Conservation (phyloP, 495 filamentous ascomycete species). For the Tuber melanosporum region DNA sequence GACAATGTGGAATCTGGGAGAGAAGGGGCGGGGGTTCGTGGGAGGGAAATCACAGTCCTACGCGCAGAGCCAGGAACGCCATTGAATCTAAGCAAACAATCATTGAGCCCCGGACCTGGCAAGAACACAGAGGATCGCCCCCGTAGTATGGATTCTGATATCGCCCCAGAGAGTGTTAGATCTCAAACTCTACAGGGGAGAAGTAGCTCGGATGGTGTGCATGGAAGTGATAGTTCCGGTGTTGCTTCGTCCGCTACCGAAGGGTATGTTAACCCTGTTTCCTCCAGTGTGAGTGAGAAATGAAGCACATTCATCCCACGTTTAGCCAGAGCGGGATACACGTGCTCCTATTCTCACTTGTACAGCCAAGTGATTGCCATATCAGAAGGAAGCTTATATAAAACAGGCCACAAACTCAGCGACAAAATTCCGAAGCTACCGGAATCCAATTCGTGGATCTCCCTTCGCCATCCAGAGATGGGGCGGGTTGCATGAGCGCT, state of each 20-base stretch:
- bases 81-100: background rate
- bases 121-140: background rate
- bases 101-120: background rate
- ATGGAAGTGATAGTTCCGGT: constrained; percentile 5
- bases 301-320: background rate
- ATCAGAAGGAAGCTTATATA: constrained; percentile 3
- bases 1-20: constrained; percentile 45
- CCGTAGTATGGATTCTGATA: background rate
- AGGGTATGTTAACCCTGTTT: constrained; percentile 7
- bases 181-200: background rate
- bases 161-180: background rate
- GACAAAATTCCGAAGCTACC: constrained; percentile 4
- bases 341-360: constrained; percentile 4
- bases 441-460: constrained; percentile 32
- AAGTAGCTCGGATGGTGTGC: constrained; percentile 1
- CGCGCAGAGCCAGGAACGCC: constrained; percentile 37
- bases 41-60: constrained; percentile 56
- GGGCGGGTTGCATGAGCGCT: background rate
- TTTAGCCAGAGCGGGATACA: background rate
- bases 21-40: constrained; percentile 54
- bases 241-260: constrained; percentile 19
- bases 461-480: constrained; percentile 15
- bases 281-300: background rate
- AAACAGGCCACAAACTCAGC: background rate
- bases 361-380: background rate